Evolutionary conservation across 352 stramenopile genomes (phyloP).

Genomic region (Blastocystis sp.): DNA sequence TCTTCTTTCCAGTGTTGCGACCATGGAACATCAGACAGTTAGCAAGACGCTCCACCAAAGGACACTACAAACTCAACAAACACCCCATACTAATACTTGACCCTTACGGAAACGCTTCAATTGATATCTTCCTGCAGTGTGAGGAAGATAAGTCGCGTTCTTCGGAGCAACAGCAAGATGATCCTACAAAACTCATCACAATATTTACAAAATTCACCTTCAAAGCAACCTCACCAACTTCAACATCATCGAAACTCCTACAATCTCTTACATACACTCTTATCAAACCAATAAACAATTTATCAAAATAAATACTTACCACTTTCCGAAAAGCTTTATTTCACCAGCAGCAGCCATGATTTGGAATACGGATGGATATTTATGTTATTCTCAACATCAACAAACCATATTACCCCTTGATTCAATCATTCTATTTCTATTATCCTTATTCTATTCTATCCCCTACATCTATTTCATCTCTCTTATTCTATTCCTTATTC

Average conservation of each 20-base stretch:
- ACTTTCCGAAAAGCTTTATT: slow-evolving; percentile 91
- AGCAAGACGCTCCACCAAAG: slow-evolving; percentile 94
- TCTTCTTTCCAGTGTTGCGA: slow-evolving; percentile 99
- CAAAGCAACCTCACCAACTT: slow-evolving; percentile 95
- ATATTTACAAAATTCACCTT: slow-evolving; percentile 72
- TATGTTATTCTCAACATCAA: slow-evolving; percentile 13
- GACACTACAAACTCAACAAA: slow-evolving; percentile 80
- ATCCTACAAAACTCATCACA: slow-evolving; percentile 75
- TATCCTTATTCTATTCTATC: background rate
- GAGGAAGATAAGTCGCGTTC: slow-evolving; percentile 94
- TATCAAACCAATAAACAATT: background rate
- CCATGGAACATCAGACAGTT: slow-evolving; percentile 97
- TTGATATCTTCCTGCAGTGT: slow-evolving; percentile 99
- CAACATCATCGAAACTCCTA: slow-evolving; percentile 97
- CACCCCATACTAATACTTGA: slow-evolving; percentile 68
- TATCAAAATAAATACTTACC: slow-evolving; percentile 74
- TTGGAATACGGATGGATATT: slow-evolving; percentile 56
- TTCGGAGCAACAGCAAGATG: slow-evolving; percentile 98
- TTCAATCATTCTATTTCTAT: background rate
- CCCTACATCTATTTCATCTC: background rate
- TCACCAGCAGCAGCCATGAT: slow-evolving; percentile 75
- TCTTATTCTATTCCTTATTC: background rate
- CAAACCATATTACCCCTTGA: background rate
- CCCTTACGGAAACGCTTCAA: slow-evolving; percentile 99
- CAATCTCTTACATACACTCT: slow-evolving; percentile 31